Conservation (phyloP, 768 basidiomycete genomes). For the Trametes coccinea region DNA sequence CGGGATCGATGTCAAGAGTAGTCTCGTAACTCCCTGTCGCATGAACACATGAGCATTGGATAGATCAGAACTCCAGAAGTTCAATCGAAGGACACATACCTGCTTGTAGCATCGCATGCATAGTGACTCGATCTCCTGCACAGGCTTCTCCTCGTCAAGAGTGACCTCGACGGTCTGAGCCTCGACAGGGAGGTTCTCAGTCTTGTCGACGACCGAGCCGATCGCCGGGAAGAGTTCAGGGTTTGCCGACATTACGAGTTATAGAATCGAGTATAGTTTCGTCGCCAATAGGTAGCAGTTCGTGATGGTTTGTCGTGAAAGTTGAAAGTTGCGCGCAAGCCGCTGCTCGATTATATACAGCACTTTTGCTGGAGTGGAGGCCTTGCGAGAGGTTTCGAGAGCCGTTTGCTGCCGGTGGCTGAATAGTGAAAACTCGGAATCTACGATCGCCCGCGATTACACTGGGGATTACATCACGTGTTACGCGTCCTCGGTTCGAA, state of each 20-base stretch:
- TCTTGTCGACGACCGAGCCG: conserved; percentile 30
- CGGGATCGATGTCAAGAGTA: conserved; percentile 92
- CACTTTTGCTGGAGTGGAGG: neutral
- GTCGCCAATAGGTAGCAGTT: neutral
- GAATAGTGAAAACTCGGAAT: conserved; percentile 4
- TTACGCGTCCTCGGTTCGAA: conserved; percentile 3
- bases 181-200: conserved; percentile 24
- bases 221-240: conserved; percentile 33
- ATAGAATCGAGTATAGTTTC: neutral
- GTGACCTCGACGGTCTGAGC: conserved; percentile 17
- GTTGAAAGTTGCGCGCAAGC: neutral
- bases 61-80: too few relatives aligned
- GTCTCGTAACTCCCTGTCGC: conserved; percentile 77
- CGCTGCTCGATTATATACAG: conserved; percentile 1
- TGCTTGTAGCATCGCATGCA: conserved; percentile 95
- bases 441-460: conserved; percentile 13
- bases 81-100: conserved; percentile 49
- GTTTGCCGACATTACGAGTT: conserved; percentile 21
- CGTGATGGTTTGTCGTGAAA: neutral
- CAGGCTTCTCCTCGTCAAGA: conserved; percentile 57
- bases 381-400: conserved; percentile 21
- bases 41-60: conserved; percentile 2
- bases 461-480: conserved; percentile 15
- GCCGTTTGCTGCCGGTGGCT: conserved; percentile 12
- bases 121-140: conserved; percentile 85